phyloP scores from a whole-genome alignment of 2,329 filamentous ascomycete genomes.

The Paraphoma chrysanthemicola region DNA sequence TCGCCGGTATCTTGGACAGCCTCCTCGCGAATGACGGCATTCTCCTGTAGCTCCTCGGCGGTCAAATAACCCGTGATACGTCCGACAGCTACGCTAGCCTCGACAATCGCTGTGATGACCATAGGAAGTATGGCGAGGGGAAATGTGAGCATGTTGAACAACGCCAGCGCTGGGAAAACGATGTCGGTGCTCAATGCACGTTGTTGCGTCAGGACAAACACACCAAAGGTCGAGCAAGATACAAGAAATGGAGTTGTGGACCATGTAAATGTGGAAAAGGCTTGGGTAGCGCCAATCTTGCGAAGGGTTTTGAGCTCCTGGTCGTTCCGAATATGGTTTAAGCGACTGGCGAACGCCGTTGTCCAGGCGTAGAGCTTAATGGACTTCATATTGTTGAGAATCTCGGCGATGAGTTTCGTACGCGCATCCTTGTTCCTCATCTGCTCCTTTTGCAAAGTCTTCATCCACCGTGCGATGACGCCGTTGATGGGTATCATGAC shows the following conservation, averaged over 20 bases:
- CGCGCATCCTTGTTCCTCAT: constrained; percentile 99
- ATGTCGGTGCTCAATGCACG: constrained; percentile 89
- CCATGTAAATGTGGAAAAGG: constrained; percentile 97
- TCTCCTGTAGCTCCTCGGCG: constrained; percentile 86
- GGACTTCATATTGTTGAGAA: constrained; percentile 99
- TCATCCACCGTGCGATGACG: constrained; percentile 90
- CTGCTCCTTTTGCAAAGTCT: constrained; percentile 90
- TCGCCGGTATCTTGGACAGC: constrained; percentile 79
- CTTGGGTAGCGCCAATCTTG: constrained; percentile 93
- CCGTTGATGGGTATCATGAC: constrained; percentile 97
- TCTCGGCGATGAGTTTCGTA: constrained; percentile 93
- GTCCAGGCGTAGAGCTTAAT: constrained; percentile 99
- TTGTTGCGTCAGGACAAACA: constrained; percentile 87
- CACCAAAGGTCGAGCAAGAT: constrained; percentile 93
- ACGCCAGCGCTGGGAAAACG: constrained; percentile 88
- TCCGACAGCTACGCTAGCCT: constrained; percentile 89
- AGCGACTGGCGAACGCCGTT: constrained; percentile 94
- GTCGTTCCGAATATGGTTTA: constrained; percentile 95
- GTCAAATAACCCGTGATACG: constrained; percentile 84
- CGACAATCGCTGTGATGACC: constrained; percentile 96
- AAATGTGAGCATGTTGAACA: constrained; percentile 97
- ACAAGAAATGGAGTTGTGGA: constrained; percentile 96
- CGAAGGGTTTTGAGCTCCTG: constrained; percentile 92
- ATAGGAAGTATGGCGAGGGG: constrained; percentile 93
- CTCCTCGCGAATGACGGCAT: constrained; percentile 76